Evolutionary conservation across 257 asterid species (phyloP), one percentile per base, ranked within the genome.

Genomic region (Rauvolfia tetraphylla): DNA sequence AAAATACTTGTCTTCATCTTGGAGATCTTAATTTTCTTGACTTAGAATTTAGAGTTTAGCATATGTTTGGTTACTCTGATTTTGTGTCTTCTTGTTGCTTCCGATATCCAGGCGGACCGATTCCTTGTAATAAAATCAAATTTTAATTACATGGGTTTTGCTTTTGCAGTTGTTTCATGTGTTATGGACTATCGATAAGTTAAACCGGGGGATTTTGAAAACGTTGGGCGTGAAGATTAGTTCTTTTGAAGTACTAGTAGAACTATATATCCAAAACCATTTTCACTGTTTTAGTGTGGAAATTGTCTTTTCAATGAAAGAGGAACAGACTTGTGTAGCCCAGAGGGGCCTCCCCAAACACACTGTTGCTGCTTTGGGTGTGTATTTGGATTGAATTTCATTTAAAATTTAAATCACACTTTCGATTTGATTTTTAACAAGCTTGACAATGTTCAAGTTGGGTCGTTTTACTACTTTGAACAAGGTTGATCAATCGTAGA

Each of bases 31-130:
- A 29, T 34, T 31, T 18, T 71, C 46, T 75, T 74, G 90, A 78
- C 80, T 71, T 29, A 58, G 73, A 58, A 65, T 79, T 83, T 79
- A 80, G 81, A 77, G 56, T 51, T 72, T 79, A 75, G 81, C 79
- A 33, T 74, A 63, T 77, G 81, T 76, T 84, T 65, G 65, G 80
- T 62, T 68, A 84, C 88, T 83, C 88, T 83, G 33, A 73, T 56
- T 78, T n/a, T 76, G 70, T 86, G 94, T 85, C 84, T 73, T 81
- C 27, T 86, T 83, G 70, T 88, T 86, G 87, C 80, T 90, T 86
- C 70, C 59, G 34, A 48, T 14, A 73, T 71, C 78, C 58, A 79
- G 89, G 86, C 78, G 85, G 88, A 83, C 76, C 81, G 78, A 72
- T 76, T 73, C 25, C 33, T 46, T 51, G 34, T 51, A 51, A 34